Evolutionary conservation across 2,329 filamentous ascomycete genomes (phyloP).

Genomic region (Penicillium concentricum): DNA sequence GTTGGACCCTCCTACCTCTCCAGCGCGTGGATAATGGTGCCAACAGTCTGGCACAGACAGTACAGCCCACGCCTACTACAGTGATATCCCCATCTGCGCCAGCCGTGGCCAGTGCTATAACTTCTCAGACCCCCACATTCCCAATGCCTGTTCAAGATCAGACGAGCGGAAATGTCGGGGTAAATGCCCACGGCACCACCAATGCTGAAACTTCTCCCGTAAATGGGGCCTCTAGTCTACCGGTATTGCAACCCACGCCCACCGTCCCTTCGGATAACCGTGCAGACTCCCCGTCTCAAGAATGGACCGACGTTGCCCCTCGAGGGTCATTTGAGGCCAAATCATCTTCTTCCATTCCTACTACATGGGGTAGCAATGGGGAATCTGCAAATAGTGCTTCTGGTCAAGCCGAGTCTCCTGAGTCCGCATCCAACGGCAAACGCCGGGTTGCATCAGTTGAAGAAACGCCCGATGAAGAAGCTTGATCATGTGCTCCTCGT

Average conservation of each 20-base stretch:
- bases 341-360: slow-evolving; percentile 10
- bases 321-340: slow-evolving; percentile 17
- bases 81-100: background rate
- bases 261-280: slow-evolving; percentile 12
- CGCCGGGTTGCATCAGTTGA: slow-evolving; percentile 36
- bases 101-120: background rate
- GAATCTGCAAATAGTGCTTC: background rate
- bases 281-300: slow-evolving; percentile 29
- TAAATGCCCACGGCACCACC: background rate
- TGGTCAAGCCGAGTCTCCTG: slow-evolving; percentile 10
- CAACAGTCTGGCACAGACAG: background rate
- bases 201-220: background rate
- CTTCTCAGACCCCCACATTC: background rate
- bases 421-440: slow-evolving; percentile 36
- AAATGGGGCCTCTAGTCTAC: background rate
- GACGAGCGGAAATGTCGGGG: background rate
- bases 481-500: slow-evolving; percentile 5
- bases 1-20: slow-evolving; percentile 42
- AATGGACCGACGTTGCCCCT: slow-evolving; percentile 29
- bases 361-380: slow-evolving; percentile 14
- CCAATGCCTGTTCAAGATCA: slow-evolving; percentile 1
- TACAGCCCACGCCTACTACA: slow-evolving; percentile 4
- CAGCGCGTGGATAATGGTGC: slow-evolving; percentile 18
- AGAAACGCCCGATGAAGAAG: slow-evolving; percentile 34
- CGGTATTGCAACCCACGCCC: slow-evolving; percentile 16